Percentiles rank a stretch among this genome's conserved stretches.
Evolutionary conservation across 352 stramenopile genomes (phyloP).

Genomic region (Hyaloperonospora arabidopsidis): DNA sequence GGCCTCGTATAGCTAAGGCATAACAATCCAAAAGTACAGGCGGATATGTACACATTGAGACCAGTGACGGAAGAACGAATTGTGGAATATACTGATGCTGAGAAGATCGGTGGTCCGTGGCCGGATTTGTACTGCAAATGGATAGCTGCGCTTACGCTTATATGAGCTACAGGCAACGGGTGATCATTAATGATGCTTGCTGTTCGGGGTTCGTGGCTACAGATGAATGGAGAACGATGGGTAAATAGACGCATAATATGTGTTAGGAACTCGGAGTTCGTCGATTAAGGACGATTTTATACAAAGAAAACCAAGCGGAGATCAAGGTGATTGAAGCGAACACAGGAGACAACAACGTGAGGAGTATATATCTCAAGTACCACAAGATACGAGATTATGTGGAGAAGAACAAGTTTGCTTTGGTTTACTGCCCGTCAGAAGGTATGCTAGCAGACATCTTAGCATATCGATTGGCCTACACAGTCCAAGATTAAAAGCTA

Average conservation of each 20-base stretch:
- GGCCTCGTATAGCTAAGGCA: slow-evolving; percentile 2
- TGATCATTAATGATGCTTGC: background rate
- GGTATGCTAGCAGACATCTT: slow-evolving; percentile 7
- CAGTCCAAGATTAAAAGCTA: slow-evolving; percentile 11
- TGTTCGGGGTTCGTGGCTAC: slow-evolving; percentile 3
- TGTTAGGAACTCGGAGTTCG: slow-evolving; percentile 3
- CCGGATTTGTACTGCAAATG: slow-evolving; percentile 8
- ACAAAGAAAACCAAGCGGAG: too few species aligned
- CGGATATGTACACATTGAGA: too few species aligned
- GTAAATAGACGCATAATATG: slow-evolving; percentile 8
- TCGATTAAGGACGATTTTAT: slow-evolving; percentile 2
- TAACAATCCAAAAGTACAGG: background rate
- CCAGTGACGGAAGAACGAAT: background rate
- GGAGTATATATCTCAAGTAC: slow-evolving; percentile 5
- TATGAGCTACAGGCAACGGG: slow-evolving; percentile 1
- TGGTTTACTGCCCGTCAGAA: slow-evolving; percentile 6
- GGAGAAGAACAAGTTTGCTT: slow-evolving; percentile 2
- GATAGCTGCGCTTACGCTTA: slow-evolving; percentile 4
- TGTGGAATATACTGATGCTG: too few species aligned
- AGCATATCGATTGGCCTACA: slow-evolving; percentile 1
- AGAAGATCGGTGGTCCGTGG: slow-evolving; percentile 5
- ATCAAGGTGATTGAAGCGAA: background rate
- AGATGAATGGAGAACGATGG: slow-evolving; percentile 6
- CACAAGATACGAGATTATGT: background rate
- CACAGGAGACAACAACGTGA: slow-evolving; percentile 11